Base-by-base conservation (phyloP, 2,329 filamentous ascomycete species). In the Alternaria sp. region DNA sequence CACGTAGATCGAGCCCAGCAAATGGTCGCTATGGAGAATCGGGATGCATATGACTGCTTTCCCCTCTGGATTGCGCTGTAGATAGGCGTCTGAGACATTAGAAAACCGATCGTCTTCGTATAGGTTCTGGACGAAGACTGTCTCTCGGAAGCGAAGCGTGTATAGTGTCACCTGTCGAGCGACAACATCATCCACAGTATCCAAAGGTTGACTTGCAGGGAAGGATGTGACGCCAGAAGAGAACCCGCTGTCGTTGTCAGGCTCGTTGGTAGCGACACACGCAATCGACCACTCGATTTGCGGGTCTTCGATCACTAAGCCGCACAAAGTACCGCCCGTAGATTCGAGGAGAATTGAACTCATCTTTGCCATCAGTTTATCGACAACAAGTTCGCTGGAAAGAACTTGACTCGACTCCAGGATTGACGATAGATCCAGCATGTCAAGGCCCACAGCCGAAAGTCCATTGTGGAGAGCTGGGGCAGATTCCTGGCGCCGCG, bases 341-440 rank as follows among this genome's bases (percentile, higher is more conserved):
- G 90, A 92, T 67, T 93, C 90, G 27, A 94, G 78, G 50, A 94
- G 92, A 63, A 94, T 92, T 63, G 92, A 89, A 68, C 90, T 92
- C 88, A 94, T 92, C 43, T 91, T 93, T 71, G 90, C 89, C 62
- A 94, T 84, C 4, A 94, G 84, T 69, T 90, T 86, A 65, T 94
- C 91, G 12, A 94, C 87, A 65, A 91, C 86, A 11, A 94, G 79
- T 52, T 93, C 90, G 16, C 91, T 93, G 5, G 91, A 94, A 44
- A 94, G 89, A 44, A 94, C 86, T 73, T 93, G 92, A 10, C 90
- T 93, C 3, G 90, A 92, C 68, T 92, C 89, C 14, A 94, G 82
- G 60, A 94, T 94, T 25, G 90, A 90, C 43, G 92, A 89, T 63
- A 94, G 78, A 76, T 94, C 92, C 72, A 94, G 89, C 89, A 94